Evolutionary conservation across 805 yeast species (phyloP), one percentile per base, ranked within the genome.

Genomic region (Lachancea meyersii): DNA sequence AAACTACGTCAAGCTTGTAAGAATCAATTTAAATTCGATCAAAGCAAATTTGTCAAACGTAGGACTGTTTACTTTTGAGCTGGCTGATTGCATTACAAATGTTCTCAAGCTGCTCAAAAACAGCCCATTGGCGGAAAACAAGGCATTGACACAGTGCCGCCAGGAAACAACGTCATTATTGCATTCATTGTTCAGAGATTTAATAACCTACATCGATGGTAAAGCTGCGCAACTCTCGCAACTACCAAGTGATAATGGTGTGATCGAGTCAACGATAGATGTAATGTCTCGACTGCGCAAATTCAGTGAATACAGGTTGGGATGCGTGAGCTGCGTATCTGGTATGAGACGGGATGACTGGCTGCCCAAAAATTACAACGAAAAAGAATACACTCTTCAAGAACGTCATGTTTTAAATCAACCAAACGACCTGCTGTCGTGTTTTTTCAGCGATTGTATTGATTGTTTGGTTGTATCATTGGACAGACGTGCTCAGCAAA

Each of bases 361-460:
- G 95, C 65, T 88, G 48, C 76, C 82, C 18, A 55, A 72, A 39
- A 74, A 79, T 8, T 65, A 73, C 46, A 47, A 46, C 17, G 59
- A 53, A 2, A 57, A 57, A 35, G 63, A 58, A 27, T 52, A 44
- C 7, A 56, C 65, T 9, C 55, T 48, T 24, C 47, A 47, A 14
- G 41, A 37, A 4, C 47, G 48, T 13, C 35, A 40, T 17, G 42
- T 31, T 18, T 38, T 43, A 10, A 43, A 27, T 16, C 48, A 53
- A 21, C 70, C 79, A 1, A 64, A 67, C 19, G 74, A 72, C 43
- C 61, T 83, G 48, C 61, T 87, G 26, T 73, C 87, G 1, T 71
- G 83, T 34, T 89, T 75, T 55, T 74, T 78, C 47, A 75, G 88
- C 40, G 97, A 91, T 59, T 71, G 83, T 34, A 72, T 91, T 33